Evolutionary conservation across 2,329 filamentous ascomycete genomes (phyloP).

Genomic region (Fusarium buharicum): DNA sequence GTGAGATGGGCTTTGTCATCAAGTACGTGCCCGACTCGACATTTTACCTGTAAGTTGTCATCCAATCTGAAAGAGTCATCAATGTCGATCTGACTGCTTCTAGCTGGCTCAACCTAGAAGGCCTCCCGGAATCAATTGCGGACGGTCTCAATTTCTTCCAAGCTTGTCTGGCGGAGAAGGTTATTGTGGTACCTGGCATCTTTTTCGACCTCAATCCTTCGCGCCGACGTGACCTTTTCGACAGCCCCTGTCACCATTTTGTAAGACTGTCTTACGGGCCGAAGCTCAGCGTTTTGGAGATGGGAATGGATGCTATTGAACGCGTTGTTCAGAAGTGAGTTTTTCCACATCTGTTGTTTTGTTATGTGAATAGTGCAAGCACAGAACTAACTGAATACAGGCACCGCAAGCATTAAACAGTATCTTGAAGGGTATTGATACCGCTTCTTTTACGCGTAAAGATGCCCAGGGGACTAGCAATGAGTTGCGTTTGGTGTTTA

Average conservation of each 20-base stretch:
- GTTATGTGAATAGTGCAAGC: no score
- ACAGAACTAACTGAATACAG: conserved; percentile 27
- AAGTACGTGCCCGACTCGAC: conserved; percentile 88
- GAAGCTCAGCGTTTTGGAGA: conserved; percentile 79
- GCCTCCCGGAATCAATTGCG: conserved; percentile 81
- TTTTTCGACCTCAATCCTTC: conserved; percentile 97
- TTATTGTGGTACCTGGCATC: conserved; percentile 96
- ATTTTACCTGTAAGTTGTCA: conserved; percentile 81
- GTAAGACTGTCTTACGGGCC: conserved; percentile 87
- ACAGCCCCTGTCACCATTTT: conserved; percentile 93
- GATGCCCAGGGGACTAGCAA: not conserved
- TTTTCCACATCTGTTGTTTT: not conserved
- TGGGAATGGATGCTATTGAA: conserved; percentile 86
- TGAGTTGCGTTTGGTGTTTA: not conserved
- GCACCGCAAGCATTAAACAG: conserved; percentile 39
- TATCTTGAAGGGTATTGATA: not conserved
- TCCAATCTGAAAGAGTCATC: no score
- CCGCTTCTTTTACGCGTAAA: not conserved
- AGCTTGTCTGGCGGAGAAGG: conserved; percentile 90
- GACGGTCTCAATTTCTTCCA: conserved; percentile 98
- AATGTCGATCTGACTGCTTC: conserved; percentile 8
- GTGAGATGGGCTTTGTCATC: conserved; percentile 87
- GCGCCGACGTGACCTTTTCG: conserved; percentile 88
- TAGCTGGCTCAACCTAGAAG: conserved; percentile 69
- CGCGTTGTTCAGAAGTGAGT: conserved; percentile 77